Evolutionary conservation across 2,329 filamentous ascomycete genomes (phyloP).

Genomic region (Thermoascus crustaceus): DNA sequence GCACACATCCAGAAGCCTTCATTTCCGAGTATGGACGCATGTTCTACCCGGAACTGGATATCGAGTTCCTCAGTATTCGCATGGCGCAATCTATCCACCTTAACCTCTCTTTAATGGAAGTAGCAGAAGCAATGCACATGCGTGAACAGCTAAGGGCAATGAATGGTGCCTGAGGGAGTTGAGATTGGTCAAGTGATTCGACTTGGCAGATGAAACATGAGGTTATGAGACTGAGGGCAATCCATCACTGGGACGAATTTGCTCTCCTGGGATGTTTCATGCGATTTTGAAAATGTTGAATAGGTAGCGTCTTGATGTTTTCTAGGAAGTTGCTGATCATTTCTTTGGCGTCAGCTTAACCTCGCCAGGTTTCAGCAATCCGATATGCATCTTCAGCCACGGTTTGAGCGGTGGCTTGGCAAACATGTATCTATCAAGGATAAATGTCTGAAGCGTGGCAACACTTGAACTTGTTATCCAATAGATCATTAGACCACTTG

Average conservation of each 20-base stretch:
- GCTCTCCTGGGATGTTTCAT: not conserved
- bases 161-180: not conserved
- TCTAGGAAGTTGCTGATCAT: not conserved
- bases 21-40: slow-evolving; percentile 6
- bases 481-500: slow-evolving; percentile 41
- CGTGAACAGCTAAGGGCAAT: not conserved
- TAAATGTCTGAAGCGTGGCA: slow-evolving; percentile 32
- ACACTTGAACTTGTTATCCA: slow-evolving; percentile 41
- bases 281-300: not conserved
- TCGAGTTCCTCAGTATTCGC: slow-evolving; percentile 10
- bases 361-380: slow-evolving; percentile 6
- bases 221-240: too few relatives aligned
- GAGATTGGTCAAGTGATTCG: too few relatives aligned
- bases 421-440: slow-evolving; percentile 35
- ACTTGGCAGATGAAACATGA: too few relatives aligned
- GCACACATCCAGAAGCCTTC: slow-evolving; percentile 6
- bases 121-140: slow-evolving; percentile 2
- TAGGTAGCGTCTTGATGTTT: not conserved
- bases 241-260: too few relatives aligned
- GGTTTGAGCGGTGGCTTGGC: slow-evolving; percentile 21
- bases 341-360: slow-evolving; percentile 6
- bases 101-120: slow-evolving; percentile 6
- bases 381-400: slow-evolving; percentile 27
- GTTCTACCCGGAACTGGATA: slow-evolving; percentile 3
- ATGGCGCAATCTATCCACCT: slow-evolving; percentile 11